Base-by-base conservation (phyloP, 2,329 filamentous ascomycete genomes). In the Monosporascus sp. region DNA sequence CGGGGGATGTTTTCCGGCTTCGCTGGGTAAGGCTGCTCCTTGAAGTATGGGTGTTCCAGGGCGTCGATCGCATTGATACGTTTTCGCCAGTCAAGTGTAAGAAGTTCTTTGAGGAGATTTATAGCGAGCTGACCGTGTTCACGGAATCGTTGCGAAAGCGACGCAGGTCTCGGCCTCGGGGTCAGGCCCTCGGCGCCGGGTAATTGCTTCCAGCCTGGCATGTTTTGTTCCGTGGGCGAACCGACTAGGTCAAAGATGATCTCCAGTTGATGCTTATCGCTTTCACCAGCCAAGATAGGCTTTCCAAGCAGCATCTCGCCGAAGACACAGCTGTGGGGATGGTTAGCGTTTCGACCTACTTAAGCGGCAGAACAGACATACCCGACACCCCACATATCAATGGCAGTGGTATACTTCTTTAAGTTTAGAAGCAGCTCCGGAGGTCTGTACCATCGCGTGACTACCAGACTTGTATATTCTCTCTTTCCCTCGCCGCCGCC, bases 371-470 rank as follows among this genome's bases (percentile, higher is more conserved):
- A 31, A 20, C 17, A 50, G 50, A 69, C 84, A 75, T 78, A 92
- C 88, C 93, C 94, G 61, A 97, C 93, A 63, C 94, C 94, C 94
- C 94, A 99, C 74, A 99, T 85, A 71, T 99, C 94, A 64, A 99
- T 97, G 9, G 94, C 92, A 16, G 92, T 91, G n/a, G 94, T 99
- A 72, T 99, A 99, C 60, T 85, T 85, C 63, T 91, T 86, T 35
- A 99, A 78, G 59, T 93, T 88, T 48, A 99, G 79, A 35, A 99
- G 77, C 40, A 99, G 78, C 78, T 99, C 94, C 0, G 94, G 94
- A 37, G 94, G 94, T 24, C 94, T 81, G 69, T 99, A 99, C 94
- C 94, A 99, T 65, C 94, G 79, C 17, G 94, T 99, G 11, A 99
- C 94, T 19, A 99, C 94, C 16, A 97, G 77, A n/a, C 89, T 91